Conservation (phyloP, 1,139 yeast species). For the Saccharomyces hybrid region DNA sequence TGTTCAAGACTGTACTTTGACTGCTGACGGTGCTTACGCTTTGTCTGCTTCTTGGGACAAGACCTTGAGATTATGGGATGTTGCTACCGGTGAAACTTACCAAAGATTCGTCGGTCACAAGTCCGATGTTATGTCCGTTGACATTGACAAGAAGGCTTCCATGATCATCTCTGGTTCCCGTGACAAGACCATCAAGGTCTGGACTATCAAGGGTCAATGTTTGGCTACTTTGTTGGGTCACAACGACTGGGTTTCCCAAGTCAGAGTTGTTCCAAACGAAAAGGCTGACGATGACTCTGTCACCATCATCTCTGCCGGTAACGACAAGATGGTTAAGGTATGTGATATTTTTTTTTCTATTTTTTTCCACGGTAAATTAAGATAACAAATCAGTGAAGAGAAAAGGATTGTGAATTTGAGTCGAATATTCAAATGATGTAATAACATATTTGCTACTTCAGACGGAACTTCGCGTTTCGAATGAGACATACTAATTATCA, state of each 20-base stretch:
- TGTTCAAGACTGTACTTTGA: slow-evolving; percentile 95
- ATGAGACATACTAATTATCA: slow-evolving; percentile 92
- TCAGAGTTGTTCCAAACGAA: slow-evolving; percentile 56
- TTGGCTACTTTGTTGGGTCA: slow-evolving; percentile 89
- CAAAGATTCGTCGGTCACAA: slow-evolving; percentile 97
- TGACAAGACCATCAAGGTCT: slow-evolving; percentile 97
- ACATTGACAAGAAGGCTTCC: slow-evolving; percentile 95
- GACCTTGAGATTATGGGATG: slow-evolving; percentile 98
- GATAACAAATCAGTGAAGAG: too few relatives aligned
- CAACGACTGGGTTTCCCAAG: slow-evolving; percentile 99
- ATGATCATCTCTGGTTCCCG: slow-evolving; percentile 98
- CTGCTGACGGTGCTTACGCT: slow-evolving; percentile 98
- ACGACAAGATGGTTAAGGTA: slow-evolving; percentile 99
- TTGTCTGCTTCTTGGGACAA: slow-evolving; percentile 99
- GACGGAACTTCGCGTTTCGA: slow-evolving; percentile 63
- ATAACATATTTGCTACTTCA: slow-evolving; percentile 96
- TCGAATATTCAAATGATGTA: slow-evolving; percentile 49
- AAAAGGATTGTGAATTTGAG: not conserved
- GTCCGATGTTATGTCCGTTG: slow-evolving; percentile 94
- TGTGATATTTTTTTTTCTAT: slow-evolving; percentile 37
- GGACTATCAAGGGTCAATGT: slow-evolving; percentile 99
- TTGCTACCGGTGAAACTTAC: slow-evolving; percentile 89
- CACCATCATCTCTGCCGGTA: slow-evolving; percentile 93
- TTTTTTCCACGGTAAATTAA: slow-evolving; percentile 5
- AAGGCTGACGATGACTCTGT: slow-evolving; percentile 45